Evolutionary conservation across 768 basidiomycete species (phyloP), one percentile per base, ranked within the genome.

Genomic region (Symmetrospora coprosmae): DNA sequence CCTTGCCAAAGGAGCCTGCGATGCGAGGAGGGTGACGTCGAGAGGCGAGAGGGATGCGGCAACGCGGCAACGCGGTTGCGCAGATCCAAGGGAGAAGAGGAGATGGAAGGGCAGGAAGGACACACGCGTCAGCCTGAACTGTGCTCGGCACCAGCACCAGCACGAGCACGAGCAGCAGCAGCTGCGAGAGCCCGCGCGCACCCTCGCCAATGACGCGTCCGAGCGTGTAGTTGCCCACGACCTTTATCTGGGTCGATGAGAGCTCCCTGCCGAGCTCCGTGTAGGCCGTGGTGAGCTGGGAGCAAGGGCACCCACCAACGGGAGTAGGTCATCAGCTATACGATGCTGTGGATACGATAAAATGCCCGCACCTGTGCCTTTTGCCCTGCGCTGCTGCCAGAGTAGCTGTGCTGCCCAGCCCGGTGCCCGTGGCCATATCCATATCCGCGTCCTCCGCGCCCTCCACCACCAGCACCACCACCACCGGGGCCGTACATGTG

Each of bases 201-300:
- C 90, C 91, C 82, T 94, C 91, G 43, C 91, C 91, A 67, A 94
- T 92, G 69, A 86, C 84, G 73, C 84, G 85, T 50, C 91, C 88
- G 8, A 94, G 77, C 25, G 88, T 92, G 49, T 94, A 94, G 71
- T 91, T 91, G 60, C 91, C 90, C 41, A 96, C 82, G 28, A 94
- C 87, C 65, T 85, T 83, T 59, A 96, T 77, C 76, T 85, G 90
- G 64, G 80, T 80, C 25, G 87, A 87, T n/a, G 85, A 83, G 28
- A 97, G 81, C 73, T 94, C 91, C 76, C 85, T 92, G 66, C 90
- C 91, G 5, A 97, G 81, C 78, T 92, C 90, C 75, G 90, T 90
- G 77, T 97, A 97, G 62, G 91, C 91, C 72, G 81, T 87, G 69
- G 85, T 85, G 70, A 97, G 87, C 72, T 90, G 82, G 28, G 84